These are phyloP conservation scores for Parathielavia appendiculata DNA, from an alignment of 495 filamentous ascomycete genomes.

Conservation along the genomic window DNA sequence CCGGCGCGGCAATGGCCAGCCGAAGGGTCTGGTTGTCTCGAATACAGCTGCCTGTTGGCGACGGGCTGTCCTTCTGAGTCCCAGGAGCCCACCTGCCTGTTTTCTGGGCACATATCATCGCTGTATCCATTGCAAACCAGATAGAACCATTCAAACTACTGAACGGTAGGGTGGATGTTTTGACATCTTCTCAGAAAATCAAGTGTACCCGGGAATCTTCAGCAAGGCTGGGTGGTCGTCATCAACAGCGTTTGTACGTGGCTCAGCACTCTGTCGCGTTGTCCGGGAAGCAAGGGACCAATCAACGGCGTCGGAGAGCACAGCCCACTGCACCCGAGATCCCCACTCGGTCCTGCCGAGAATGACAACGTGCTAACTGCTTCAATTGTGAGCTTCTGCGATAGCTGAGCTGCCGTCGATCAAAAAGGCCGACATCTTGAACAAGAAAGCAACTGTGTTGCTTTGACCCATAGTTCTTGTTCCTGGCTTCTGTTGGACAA, in stretches of 20 bases:
- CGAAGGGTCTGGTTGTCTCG: background rate
- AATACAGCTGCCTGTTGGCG: constrained; percentile 11
- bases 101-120: background rate
- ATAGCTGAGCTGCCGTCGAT: background rate
- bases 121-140: background rate
- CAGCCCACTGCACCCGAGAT: constrained; percentile 7
- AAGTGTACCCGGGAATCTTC: background rate
- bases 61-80: background rate
- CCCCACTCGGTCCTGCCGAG: constrained; percentile 14
- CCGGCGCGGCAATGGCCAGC: background rate
- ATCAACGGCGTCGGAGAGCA: background rate
- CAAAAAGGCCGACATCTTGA: background rate
- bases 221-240: background rate
- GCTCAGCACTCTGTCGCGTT: constrained; percentile 1
- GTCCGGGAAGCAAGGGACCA: constrained; percentile 14
- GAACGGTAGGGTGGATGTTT: constrained; percentile 4
- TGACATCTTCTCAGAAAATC: background rate
- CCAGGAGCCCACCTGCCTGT: background rate
- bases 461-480: background rate
- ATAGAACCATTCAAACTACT: no score
- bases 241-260: constrained; percentile 9
- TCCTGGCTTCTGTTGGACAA: background rate
- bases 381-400: constrained; percentile 4
- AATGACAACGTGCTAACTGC: constrained; percentile 15
- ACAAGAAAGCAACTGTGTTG: constrained; percentile 5